Evolutionary conservation across 2,329 filamentous ascomycete genomes (phyloP), one percentile per base, ranked within the genome.

Genomic region (Claviceps arundinis): DNA sequence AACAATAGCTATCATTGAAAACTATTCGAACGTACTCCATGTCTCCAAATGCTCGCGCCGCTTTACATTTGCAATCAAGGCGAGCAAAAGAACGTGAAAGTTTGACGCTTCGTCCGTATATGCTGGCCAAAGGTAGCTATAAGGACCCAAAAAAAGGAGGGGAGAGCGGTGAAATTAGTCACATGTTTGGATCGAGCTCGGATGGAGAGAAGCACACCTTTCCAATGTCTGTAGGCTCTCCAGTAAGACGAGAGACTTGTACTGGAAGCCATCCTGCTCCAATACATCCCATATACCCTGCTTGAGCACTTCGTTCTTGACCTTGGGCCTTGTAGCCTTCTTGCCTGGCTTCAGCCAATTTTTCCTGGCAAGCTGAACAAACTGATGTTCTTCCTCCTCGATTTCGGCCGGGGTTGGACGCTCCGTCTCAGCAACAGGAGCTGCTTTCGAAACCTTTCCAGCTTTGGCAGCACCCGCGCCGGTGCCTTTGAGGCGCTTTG

Each of bases 191-290:
- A 13, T n/a, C 3, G 17, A 38, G 30, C 30, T 14, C 9, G 2
- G 1, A 22, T 37, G 14, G 5, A 16, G 5, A 24, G 8, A 22
- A 24, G 37, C 54, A 24, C 70, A 87, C 84, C 78, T 86, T 67
- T 98, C 93, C 54, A 98, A 70, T 43, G 90, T 82, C 71, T 96
- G 93, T 60, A 97, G 70, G 60, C 89, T 91, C 69, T 98, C 93
- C 52, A 98, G 76, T 26, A 87, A 78, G 57, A 95, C 73, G 22
- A 98, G 76, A 5, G 85, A 85, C 65, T 82, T 85, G 65, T 85
- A 81, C 37, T 80, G 75, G 64, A 96, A 97, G 52, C 80, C 77
- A 51, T 89, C 86, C 57, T 83, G 82, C 68, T 95, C 89, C 60
- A 98, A 71, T 52, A 82, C 77, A 67, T 94, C 87, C 89, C 91